Conservation (phyloP, 2,329 filamentous ascomycete species). For the Fusarium sp. region DNA sequence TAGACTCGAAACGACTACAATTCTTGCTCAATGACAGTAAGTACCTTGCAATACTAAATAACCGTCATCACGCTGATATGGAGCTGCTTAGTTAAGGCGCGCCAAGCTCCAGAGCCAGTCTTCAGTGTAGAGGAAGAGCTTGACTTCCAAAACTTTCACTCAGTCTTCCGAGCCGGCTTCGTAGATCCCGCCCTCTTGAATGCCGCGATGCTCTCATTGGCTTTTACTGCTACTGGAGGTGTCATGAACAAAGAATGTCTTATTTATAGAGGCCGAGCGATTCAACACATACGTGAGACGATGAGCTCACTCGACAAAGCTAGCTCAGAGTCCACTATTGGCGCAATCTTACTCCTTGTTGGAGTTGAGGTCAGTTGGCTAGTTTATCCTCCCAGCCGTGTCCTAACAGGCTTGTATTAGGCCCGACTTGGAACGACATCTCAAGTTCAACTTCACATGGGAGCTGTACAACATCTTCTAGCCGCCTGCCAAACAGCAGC, state of each 20-base stretch:
- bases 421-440: conserved; percentile 53
- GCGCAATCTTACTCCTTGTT: conserved; percentile 58
- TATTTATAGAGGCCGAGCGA: conserved; percentile 52
- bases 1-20: conserved; percentile 25
- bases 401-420: conserved; percentile 43
- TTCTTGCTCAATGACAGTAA: conserved; percentile 21
- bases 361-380: conserved; percentile 54
- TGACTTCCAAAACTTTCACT: conserved; percentile 55
- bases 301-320: conserved; percentile 49
- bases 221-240: conserved; percentile 48
- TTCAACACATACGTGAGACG: conserved; percentile 53
- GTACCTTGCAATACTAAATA: background rate
- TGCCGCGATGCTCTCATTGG: conserved; percentile 57
- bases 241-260: conserved; percentile 53
- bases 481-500: conserved; percentile 48
- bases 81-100: conserved; percentile 37
- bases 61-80: background rate
- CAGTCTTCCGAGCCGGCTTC: conserved; percentile 52
- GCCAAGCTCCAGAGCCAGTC: conserved; percentile 51
- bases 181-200: conserved; percentile 56
- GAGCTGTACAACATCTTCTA: conserved; percentile 55
- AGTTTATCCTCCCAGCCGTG: too few relatives aligned
- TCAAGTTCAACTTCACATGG: conserved; percentile 60
- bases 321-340: conserved; percentile 55
- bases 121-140: conserved; percentile 56